A percentile compares a stretch with the other conserved stretches of the same genome.
Conservation (phyloP, 2,329 filamentous ascomycete species). For the Escovopsis weberi region DNA sequence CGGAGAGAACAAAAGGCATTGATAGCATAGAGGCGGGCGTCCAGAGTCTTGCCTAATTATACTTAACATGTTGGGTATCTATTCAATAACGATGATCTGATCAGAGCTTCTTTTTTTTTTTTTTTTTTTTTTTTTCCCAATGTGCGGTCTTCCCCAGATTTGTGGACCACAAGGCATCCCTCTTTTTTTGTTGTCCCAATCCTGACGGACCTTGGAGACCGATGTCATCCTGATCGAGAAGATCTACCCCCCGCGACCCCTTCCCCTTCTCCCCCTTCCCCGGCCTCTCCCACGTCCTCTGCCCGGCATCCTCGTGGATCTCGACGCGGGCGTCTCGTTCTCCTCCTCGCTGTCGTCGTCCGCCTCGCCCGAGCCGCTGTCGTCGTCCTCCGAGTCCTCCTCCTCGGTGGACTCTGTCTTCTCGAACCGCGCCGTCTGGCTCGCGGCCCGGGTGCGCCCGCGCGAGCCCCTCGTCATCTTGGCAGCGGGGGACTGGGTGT, state of each 20-base stretch:
- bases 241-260: constrained; percentile 12
- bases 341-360: constrained; percentile 22
- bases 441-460: constrained; percentile 29
- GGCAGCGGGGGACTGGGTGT: constrained; percentile 19
- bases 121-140: too few relatives aligned
- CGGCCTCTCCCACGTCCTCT: constrained; percentile 19
- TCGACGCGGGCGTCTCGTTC: constrained; percentile 24
- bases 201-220: background rate
- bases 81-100: too few relatives aligned
- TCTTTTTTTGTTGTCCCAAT: background rate
- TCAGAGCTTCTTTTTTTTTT: too few relatives aligned
- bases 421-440: constrained; percentile 24
- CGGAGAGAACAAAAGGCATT: too few relatives aligned
- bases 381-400: constrained; percentile 13
- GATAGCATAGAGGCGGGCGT: too few relatives aligned
- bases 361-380: constrained; percentile 18
- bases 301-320: constrained; percentile 20
- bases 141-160: too few relatives aligned
- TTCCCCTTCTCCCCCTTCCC: constrained; percentile 20
- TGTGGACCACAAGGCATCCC: too few relatives aligned
- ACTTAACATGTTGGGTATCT: too few relatives aligned
- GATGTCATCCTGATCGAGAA: background rate
- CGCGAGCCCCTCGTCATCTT: constrained; percentile 28
- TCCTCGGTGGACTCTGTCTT: constrained; percentile 13
- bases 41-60: too few relatives aligned